phyloP scores from a whole-genome alignment of 345 rosid genomes.

The Geranium brycei region DNA sequence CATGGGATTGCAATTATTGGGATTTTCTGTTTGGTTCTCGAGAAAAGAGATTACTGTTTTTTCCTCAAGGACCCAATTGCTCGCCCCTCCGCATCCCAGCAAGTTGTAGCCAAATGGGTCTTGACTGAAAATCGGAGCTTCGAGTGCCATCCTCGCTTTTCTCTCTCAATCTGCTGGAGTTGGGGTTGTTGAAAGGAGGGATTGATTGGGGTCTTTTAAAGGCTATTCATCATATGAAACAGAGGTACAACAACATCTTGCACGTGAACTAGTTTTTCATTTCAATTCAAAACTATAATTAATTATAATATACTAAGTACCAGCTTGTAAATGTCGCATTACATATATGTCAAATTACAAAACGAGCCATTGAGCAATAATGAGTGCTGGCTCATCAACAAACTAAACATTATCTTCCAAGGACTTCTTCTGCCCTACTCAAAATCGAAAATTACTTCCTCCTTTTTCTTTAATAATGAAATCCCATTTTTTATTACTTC shows the following conservation, averaged over 20 bases:
- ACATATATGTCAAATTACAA: too few relatives aligned
- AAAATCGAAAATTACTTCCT: too few relatives aligned
- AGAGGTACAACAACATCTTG: constrained; percentile 26
- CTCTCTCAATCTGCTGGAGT: constrained; percentile 10
- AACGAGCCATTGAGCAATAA: too few relatives aligned
- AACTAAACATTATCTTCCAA: too few relatives aligned
- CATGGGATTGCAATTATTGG: constrained; percentile 15
- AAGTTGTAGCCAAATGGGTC: constrained; percentile 29
- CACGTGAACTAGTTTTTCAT: constrained; percentile 28
- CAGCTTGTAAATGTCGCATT: too few relatives aligned
- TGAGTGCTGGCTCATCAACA: too few relatives aligned
- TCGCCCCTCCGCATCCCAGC: constrained; percentile 11
- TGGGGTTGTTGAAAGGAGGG: constrained; percentile 11
- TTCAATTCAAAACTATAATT: neutral
- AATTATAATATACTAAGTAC: too few relatives aligned
- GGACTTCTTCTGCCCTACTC: too few relatives aligned
- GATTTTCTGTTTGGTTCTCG: constrained; percentile 25
- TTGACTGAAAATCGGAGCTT: constrained; percentile 46
- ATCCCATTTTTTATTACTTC: too few relatives aligned
- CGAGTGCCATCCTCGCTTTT: constrained; percentile 46
- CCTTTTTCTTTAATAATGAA: too few relatives aligned
- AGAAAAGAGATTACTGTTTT: constrained; percentile 10
- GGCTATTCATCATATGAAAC: constrained; percentile 11
- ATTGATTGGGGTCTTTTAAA: constrained; percentile 27
- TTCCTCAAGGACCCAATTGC: constrained; percentile 21